These are phyloP conservation scores for Nigrograna mackinnonii DNA, from an alignment of 2,329 filamentous ascomycete genomes.

Conservation along the genomic window DNA sequence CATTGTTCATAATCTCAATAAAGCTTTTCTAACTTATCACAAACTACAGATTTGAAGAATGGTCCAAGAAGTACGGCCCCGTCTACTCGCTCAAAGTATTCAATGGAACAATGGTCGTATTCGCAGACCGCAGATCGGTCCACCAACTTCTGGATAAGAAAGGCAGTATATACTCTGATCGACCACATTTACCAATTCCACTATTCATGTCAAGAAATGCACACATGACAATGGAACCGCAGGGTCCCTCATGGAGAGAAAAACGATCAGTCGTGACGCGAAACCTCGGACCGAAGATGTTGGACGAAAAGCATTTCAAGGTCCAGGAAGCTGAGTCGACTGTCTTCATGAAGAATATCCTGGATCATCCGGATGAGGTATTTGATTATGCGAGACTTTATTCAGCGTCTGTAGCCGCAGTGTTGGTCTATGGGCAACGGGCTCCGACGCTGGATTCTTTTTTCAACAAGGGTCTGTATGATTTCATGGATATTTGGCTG, in stretches of 20 bases:
- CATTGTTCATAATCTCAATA: too few relatives aligned
- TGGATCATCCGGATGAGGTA: constrained; percentile 12
- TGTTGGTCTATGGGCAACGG: constrained; percentile 13
- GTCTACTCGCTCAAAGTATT: constrained; percentile 23
- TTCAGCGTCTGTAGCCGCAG: constrained; percentile 11
- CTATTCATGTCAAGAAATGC: too few relatives aligned
- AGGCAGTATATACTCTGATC: constrained; percentile 17
- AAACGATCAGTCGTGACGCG: constrained; percentile 15
- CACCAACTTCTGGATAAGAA: constrained; percentile 22
- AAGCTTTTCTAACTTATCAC: too few relatives aligned
- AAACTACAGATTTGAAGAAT: constrained; percentile 17
- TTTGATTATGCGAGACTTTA: constrained; percentile 6
- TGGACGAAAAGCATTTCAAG: constrained; percentile 11
- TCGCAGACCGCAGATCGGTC: constrained; percentile 16
- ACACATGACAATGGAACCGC: too few relatives aligned
- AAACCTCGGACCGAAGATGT: constrained; percentile 8
- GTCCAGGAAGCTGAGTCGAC: constrained; percentile 17
- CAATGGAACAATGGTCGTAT: constrained; percentile 16
- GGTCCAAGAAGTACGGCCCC: constrained; percentile 18
- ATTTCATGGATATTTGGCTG: constrained; percentile 1
- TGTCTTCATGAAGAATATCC: constrained; percentile 12
- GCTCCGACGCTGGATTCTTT: constrained; percentile 12
- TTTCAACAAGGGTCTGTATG: constrained; percentile 11
- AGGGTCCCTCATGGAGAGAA: too few relatives aligned
- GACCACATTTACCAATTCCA: constrained; percentile 12